Evolutionary conservation across 768 basidiomycete genomes (phyloP), one percentile per base, ranked within the genome.

Genomic region (Amyloporia xantha): DNA sequence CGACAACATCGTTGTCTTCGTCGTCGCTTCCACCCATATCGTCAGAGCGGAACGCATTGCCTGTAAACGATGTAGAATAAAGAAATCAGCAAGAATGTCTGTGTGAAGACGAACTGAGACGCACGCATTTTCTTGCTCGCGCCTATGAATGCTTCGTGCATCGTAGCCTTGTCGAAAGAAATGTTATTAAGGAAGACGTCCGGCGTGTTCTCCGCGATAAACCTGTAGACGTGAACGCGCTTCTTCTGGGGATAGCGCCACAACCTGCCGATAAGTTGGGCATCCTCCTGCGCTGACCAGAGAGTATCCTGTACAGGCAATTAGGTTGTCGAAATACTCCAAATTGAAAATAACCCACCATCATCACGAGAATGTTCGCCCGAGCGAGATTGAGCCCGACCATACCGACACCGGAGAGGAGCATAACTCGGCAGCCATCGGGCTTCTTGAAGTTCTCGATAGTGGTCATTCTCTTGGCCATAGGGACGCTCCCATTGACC

Each of bases 221-320:
- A 30, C 25, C 30, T 23, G 21, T 46, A 46, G 26, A 46, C 21
- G 28, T 9, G 30, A 12, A 46, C 44, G 6, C 10, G 25, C 28
- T 46, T 46, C 27, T 13, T 10, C 30, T 46, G 44, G 7, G 28
- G 25, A 7, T 46, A 21, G 15, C 44, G 44, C 44, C 44, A 46
- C 20, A 46, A 13, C 10, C 30, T 26, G 9, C 44, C 44, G 44
- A 46, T 46, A 11, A 33, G 26, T 20, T 46, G 44, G 13, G 13
- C 9, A 13, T 46, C 44, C 17, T n/a, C 21, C 27, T 15, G 28
- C 26, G n/a, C 30, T 17, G 25, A 28, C 44, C 44, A 46, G 7
- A 46, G 12, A 2, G 28, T 28, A 26, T 46, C 44, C 44, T 46
- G 23, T n/a, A n/a, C n/a, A 44, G 17, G 23, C 24, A 19, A 21